A percentile compares a stretch with the other conserved stretches of the same genome.
phyloP scores from a whole-genome alignment of 441 rosid genomes.

The Jatropha multifida region DNA sequence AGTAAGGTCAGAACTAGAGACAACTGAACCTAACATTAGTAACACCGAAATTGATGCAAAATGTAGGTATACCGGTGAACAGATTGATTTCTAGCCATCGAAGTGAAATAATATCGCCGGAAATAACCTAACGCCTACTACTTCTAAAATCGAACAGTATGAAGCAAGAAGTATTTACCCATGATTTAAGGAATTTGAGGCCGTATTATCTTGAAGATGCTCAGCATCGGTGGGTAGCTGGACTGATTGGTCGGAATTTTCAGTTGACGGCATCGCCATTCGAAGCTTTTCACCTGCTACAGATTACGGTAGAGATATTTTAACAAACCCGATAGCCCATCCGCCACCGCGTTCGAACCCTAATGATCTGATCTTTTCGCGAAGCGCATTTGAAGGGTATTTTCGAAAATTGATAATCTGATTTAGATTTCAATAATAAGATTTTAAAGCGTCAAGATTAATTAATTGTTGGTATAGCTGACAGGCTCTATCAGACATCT shows the following conservation, averaged over 20 bases:
- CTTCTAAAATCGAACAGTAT: background rate
- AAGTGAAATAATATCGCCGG: background rate
- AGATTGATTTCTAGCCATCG: background rate
- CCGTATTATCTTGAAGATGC: constrained; percentile 8
- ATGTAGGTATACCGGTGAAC: background rate
- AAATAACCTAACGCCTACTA: background rate
- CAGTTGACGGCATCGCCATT: constrained; percentile 17
- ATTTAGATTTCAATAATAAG: no score
- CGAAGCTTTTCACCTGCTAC: background rate
- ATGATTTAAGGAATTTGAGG: constrained; percentile 20
- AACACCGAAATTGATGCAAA: background rate
- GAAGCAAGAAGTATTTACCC: constrained; percentile 20
- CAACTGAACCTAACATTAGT: background rate
- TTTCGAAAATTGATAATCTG: background rate
- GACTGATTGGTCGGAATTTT: constrained; percentile 20
- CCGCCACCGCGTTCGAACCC: background rate
- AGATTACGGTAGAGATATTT: background rate
- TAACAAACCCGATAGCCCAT: background rate
- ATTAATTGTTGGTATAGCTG: no score
- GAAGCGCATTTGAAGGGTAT: background rate
- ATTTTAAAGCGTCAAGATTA: no score
- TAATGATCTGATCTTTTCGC: background rate
- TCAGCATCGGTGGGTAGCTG: constrained; percentile 9
- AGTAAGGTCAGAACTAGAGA: background rate
- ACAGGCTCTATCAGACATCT: no score